Evolutionary conservation across 1,284 basidiomycete genomes (phyloP).

Genomic region (Athelia sp.): DNA sequence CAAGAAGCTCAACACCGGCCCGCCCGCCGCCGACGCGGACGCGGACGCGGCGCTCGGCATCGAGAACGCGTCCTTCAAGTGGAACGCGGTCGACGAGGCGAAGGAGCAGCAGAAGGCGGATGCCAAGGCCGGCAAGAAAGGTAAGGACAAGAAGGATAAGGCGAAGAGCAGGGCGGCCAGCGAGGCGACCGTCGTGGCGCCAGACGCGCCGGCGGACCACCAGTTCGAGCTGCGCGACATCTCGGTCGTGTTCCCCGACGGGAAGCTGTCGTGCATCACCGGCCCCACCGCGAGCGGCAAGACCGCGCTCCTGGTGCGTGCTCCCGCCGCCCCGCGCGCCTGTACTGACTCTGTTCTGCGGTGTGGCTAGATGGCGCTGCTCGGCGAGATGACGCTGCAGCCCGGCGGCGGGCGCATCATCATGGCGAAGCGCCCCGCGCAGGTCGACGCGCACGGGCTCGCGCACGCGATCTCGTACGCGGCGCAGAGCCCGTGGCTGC

Average conservation of each 20-base stretch:
- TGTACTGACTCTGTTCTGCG: neutral
- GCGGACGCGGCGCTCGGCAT: conserved; percentile 41
- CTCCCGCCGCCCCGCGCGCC: conserved; percentile 1
- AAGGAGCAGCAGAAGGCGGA: conserved; percentile 15
- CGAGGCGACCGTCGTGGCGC: neutral
- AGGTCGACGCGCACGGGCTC: conserved; percentile 58
- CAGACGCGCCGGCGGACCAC: conserved; percentile 19
- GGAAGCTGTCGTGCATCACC: conserved; percentile 50
- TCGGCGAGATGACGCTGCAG: conserved; percentile 56
- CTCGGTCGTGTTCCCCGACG: conserved; percentile 54
- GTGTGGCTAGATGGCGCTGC: conserved; percentile 56
- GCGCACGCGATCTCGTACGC: conserved; percentile 78
- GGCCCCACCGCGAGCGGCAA: conserved; percentile 70
- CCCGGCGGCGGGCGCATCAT: conserved; percentile 44
- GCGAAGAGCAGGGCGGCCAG: neutral
- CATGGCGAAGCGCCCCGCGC: conserved; percentile 59
- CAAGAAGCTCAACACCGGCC: conserved; percentile 37
- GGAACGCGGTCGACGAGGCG: conserved; percentile 42
- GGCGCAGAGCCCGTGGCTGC: conserved; percentile 83
- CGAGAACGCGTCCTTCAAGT: conserved; percentile 52
- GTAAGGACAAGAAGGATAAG: conserved; percentile 25
- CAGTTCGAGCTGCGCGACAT: conserved; percentile 57
- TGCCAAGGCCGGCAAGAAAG: no score
- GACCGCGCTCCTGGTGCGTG: conserved; percentile 58
- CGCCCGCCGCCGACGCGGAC: conserved; percentile 4